Evolutionary conservation across 306 rosid genomes (phyloP).

Genomic region (Mimosa pudica): DNA sequence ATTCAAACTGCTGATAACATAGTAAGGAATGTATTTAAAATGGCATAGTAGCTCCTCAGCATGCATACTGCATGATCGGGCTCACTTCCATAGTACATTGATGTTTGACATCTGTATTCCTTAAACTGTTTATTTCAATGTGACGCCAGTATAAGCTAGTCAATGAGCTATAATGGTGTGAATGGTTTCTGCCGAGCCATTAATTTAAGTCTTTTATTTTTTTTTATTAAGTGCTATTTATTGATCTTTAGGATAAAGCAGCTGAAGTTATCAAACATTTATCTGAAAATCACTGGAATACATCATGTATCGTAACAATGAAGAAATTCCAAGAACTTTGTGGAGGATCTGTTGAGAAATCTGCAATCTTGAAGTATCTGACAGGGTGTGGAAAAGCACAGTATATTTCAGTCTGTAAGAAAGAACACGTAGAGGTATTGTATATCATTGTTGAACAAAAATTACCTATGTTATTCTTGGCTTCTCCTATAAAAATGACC

Average conservation of each 20-base stretch:
- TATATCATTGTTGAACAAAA: neutral
- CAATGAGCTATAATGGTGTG: slow-evolving; percentile 22
- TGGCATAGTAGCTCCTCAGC: neutral
- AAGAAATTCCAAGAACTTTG: slow-evolving; percentile 67
- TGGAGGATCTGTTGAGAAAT: slow-evolving; percentile 65
- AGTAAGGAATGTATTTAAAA: neutral
- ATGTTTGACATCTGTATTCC: slow-evolving; percentile 1
- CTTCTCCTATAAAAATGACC: slow-evolving; percentile 8
- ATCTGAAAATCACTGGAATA: slow-evolving; percentile 74
- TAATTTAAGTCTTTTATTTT: slow-evolving; percentile 15
- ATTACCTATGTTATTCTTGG: slow-evolving; percentile 24
- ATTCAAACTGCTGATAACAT: neutral
- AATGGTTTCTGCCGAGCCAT: slow-evolving; percentile 22
- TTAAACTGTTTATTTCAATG: neutral
- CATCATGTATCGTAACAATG: slow-evolving; percentile 66
- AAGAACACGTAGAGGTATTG: slow-evolving; percentile 67
- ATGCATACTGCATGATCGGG: neutral
- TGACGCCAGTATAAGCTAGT: slow-evolving; percentile 21
- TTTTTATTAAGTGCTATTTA: slow-evolving; percentile 25
- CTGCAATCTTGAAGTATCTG: slow-evolving; percentile 67
- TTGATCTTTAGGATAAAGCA: slow-evolving; percentile 63
- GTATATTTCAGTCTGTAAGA: slow-evolving; percentile 51
- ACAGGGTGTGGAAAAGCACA: slow-evolving; percentile 68
- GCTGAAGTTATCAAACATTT: slow-evolving; percentile 55
- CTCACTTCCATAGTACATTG: slow-evolving; percentile 21